These are phyloP conservation scores for Entrophospora sp. DNA, from an alignment of 192 early-diverging fungal genomes.

Conservation along the genomic window DNA sequence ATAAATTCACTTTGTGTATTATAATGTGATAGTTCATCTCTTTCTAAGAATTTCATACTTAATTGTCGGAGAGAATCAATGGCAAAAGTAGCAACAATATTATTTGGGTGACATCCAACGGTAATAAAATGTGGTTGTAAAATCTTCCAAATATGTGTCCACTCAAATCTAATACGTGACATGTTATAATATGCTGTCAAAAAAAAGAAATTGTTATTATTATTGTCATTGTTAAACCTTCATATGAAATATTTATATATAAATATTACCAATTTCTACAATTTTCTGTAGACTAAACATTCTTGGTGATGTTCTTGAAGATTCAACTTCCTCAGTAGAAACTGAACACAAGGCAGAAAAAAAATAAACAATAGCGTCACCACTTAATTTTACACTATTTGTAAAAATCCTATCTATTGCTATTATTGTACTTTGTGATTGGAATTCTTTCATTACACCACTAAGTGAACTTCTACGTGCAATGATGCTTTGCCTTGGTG, in stretches of 20 bases:
- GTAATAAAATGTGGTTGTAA: constrained; percentile 76
- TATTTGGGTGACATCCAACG: constrained; percentile 72
- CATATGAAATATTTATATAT: not conserved
- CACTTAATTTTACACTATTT: constrained; percentile 66
- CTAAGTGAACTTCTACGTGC: constrained; percentile 30
- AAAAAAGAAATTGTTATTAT: not conserved
- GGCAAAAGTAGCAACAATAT: constrained; percentile 73
- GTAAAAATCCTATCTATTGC: constrained; percentile 85
- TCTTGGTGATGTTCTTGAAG: constrained; percentile 50
- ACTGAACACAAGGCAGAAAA: constrained; percentile 80
- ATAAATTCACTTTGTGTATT: constrained; percentile 90
- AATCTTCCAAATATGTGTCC: constrained; percentile 87
- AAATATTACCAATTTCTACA: constrained; percentile 65
- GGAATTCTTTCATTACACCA: constrained; percentile 46
- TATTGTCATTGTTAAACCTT: not conserved
- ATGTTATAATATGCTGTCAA: constrained; percentile 84
- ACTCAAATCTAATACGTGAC: constrained; percentile 89
- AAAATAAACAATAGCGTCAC: constrained; percentile 78
- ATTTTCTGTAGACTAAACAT: constrained; percentile 90
- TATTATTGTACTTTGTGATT: constrained; percentile 73
- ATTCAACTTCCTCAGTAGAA: constrained; percentile 79
- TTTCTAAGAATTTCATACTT: constrained; percentile 88
- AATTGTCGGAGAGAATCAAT: constrained; percentile 90
- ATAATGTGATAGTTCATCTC: constrained; percentile 90
- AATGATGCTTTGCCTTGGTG: constrained; percentile 19